These are phyloP conservation scores for Polyporus tsugae DNA, from an alignment of 1,284 basidiomycete genomes.

Conservation along the genomic window DNA sequence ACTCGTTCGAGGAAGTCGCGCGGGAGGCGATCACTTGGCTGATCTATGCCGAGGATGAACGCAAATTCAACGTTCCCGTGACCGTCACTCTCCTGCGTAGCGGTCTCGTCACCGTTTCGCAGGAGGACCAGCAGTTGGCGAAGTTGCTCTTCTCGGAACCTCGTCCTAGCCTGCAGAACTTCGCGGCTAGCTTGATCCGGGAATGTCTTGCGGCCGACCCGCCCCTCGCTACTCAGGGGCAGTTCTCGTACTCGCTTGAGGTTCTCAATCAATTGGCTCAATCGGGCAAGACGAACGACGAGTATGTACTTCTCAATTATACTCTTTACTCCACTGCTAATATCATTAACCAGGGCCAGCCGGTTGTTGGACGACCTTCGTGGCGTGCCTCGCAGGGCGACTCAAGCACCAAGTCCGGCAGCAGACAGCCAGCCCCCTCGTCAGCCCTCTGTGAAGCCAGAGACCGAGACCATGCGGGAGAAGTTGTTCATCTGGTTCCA, in stretches of 20 bases:
- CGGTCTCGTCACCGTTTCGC: slow-evolving; percentile 79
- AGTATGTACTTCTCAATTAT: slow-evolving; percentile 56
- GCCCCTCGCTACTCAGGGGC: slow-evolving; percentile 80
- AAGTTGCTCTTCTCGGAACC: slow-evolving; percentile 87
- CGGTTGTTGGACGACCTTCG: slow-evolving; percentile 78
- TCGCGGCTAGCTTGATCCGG: slow-evolving; percentile 85
- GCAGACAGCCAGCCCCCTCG: slow-evolving; percentile 49
- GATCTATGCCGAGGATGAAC: slow-evolving; percentile 96
- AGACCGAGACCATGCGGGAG: slow-evolving; percentile 75
- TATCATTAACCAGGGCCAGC: slow-evolving; percentile 50
- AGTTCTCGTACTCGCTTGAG: slow-evolving; percentile 87
- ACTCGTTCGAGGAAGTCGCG: slow-evolving; percentile 90
- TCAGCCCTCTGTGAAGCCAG: slow-evolving; percentile 66
- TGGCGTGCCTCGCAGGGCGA: slow-evolving; percentile 58
- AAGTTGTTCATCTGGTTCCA: slow-evolving; percentile 82
- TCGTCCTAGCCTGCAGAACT: slow-evolving; percentile 82
- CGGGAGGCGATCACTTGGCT: slow-evolving; percentile 98
- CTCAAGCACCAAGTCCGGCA: slow-evolving; percentile 32
- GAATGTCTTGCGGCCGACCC: slow-evolving; percentile 86
- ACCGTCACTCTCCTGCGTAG: slow-evolving; percentile 90
- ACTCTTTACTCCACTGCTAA: slow-evolving; percentile 4
- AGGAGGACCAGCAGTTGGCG: slow-evolving; percentile 93
- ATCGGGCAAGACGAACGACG: slow-evolving; percentile 81
- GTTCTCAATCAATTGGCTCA: slow-evolving; percentile 80
- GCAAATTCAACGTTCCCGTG: slow-evolving; percentile 96